A percentile compares a stretch with the other conserved stretches of the same genome.
phyloP scores from a whole-genome alignment of 257 asterid species.

The Ballota nigra region DNA sequence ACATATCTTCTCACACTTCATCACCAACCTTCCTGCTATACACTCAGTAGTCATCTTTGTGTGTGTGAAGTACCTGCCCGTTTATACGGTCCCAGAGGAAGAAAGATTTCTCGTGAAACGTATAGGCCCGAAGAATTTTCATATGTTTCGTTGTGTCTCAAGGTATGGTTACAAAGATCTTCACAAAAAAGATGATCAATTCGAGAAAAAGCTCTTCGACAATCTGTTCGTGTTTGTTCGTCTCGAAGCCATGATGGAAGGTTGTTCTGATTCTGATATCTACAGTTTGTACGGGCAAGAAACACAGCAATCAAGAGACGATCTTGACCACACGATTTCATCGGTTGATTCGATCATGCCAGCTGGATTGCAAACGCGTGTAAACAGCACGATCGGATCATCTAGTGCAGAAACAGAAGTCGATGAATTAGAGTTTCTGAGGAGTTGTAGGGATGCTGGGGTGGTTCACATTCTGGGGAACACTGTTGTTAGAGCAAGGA shows the following conservation, averaged over 20 bases:
- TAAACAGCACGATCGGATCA: constrained; percentile 28
- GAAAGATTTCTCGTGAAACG: constrained; percentile 56
- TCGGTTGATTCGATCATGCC: constrained; percentile 58
- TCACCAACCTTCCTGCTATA: constrained; percentile 72
- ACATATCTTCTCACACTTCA: constrained; percentile 75
- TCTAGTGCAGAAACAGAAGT: constrained; percentile 44
- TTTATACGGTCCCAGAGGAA: constrained; percentile 48
- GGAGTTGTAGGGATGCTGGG: constrained; percentile 66
- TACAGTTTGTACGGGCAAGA: constrained; percentile 59
- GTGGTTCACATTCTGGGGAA: constrained; percentile 84
- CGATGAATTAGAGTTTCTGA: constrained; percentile 65
- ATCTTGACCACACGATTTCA: constrained; percentile 34
- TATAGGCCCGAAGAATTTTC: constrained; percentile 58
- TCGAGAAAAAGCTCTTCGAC: constrained; percentile 72
- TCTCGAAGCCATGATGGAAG: constrained; percentile 82
- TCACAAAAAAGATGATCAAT: constrained; percentile 58
- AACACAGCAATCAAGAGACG: constrained; percentile 42
- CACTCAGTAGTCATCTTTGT: constrained; percentile 70
- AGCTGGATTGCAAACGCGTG: constrained; percentile 35
- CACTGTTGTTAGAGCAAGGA: constrained; percentile 67
- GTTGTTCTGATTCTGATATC: constrained; percentile 70
- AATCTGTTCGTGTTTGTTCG: constrained; percentile 65
- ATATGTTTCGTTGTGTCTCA: constrained; percentile 45
- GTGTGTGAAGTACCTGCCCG: constrained; percentile 56
- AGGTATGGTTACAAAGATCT: constrained; percentile 66